Evolutionary conservation across 2,329 filamentous ascomycete species (phyloP).

Genomic region (Aurifilum marmelostoma): DNA sequence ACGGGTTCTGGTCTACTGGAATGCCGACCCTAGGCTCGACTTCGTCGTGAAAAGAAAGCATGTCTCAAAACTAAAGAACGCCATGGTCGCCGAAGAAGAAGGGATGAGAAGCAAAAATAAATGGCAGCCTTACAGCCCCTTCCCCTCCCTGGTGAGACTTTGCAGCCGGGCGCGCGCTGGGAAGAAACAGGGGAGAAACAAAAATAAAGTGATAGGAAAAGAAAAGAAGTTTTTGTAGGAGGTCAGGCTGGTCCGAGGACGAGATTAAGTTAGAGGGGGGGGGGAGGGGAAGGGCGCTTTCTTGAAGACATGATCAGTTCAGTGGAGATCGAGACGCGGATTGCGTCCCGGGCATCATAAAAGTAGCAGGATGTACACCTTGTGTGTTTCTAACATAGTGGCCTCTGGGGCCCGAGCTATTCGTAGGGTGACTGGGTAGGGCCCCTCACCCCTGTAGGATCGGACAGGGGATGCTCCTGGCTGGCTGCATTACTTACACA

Average conservation of each 20-base stretch:
- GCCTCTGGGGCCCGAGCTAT: neutral
- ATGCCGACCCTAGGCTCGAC: slow-evolving; percentile 10
- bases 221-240: neutral
- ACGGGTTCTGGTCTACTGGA: slow-evolving; percentile 11
- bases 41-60: slow-evolving; percentile 17
- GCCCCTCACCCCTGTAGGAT: neutral
- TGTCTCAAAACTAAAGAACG: slow-evolving; percentile 17
- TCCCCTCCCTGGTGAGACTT: neutral
- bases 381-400: neutral
- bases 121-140: neutral
- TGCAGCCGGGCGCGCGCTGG: neutral
- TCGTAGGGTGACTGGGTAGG: neutral
- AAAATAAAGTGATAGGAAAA: neutral
- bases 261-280: neutral
- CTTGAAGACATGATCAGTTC: neutral
- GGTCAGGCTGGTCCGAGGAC: neutral
- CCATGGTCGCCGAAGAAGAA: slow-evolving; percentile 2
- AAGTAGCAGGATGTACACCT: neutral
- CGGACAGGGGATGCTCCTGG: neutral
- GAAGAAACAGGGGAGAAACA: neutral
- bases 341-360: neutral
- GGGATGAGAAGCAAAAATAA: neutral
- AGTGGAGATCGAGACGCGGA: neutral
- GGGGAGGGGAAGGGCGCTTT: neutral
- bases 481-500: neutral